Evolutionary conservation across 768 basidiomycete genomes (phyloP).

Genomic region (Phanerochaete sordida): DNA sequence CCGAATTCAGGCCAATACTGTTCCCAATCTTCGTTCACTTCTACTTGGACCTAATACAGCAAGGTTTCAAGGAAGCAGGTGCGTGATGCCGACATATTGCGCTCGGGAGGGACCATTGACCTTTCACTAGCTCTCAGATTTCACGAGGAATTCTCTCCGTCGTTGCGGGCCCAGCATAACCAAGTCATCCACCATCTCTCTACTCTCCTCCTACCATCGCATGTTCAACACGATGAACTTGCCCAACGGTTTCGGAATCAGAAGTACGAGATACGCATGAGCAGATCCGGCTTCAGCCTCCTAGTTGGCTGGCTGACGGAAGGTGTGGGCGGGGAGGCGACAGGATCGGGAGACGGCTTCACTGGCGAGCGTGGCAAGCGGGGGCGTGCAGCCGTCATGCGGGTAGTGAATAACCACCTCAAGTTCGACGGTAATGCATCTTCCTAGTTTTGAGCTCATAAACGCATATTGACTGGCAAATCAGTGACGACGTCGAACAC

Average conservation of each 20-base stretch:
- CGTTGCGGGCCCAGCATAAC: conserved; percentile 63
- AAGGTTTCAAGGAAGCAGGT: conserved; percentile 90
- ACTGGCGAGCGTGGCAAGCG: conserved; percentile 78
- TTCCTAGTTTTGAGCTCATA: not conserved
- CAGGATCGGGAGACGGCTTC: conserved; percentile 77
- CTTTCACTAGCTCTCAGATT: conserved; percentile 62
- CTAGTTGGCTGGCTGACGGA: conserved; percentile 96
- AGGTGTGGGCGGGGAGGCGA: conserved; percentile 80
- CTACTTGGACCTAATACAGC: conserved; percentile 90
- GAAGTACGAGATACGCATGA: conserved; percentile 88
- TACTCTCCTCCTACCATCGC: conserved; percentile 74
- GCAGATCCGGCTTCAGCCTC: conserved; percentile 86
- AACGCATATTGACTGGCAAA: conserved; percentile 18
- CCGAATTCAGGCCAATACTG: conserved; percentile 88
- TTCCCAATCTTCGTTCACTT: conserved; percentile 98
- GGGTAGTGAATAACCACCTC: conserved; percentile 91
- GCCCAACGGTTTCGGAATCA: conserved; percentile 86
- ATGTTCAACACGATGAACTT: conserved; percentile 78
- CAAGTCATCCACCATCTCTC: conserved; percentile 74
- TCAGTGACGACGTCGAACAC: conserved; percentile 71
- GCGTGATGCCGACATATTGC: conserved; percentile 21
- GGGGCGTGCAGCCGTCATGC: conserved; percentile 86
- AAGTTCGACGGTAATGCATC: conserved; percentile 74
- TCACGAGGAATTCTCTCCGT: conserved; percentile 64
- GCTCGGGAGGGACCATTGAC: conserved; percentile 10